Evolutionary conservation across 1,139 yeast genomes (phyloP), one percentile per base, ranked within the genome.

Genomic region (Saccharomycopsis phalli): DNA sequence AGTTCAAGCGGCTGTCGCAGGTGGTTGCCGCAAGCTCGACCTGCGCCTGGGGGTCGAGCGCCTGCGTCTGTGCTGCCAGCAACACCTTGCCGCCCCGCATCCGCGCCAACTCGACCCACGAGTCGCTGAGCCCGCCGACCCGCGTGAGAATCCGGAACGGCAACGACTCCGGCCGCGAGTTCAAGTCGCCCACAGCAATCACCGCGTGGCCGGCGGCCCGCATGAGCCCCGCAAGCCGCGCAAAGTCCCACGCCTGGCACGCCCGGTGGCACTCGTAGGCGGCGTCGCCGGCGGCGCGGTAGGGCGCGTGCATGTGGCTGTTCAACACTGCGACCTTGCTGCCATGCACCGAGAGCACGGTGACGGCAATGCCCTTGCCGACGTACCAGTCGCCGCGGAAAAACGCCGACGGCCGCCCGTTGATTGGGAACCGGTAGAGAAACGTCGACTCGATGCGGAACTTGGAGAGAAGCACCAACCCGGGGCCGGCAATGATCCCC

Each of bases 221-320:
- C 37, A 91, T 70, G 38, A 79, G 59, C 25, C 69, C 68, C 1
- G 83, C 77, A 38, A 87, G 48, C 42, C 76, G 72, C 19, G 91
- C 70, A 55, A 93, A 74, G 57, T 88, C 96, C 97, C 97, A 91
- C 0, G 97, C 97, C 59, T 91, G 99, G 46, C 94, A 76, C 0
- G 95, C 80, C 41, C 98, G 66, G 56, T 91, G 97, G 50, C 95
- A 83, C 3, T 78, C 66, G 56, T 93, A 91, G 4, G 93, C 81
- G 4, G 94, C 93, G 59, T 86, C 95, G 1, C 97, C 97, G 1
- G 65, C 62, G 26, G 60, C 53, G 1, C 93, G 75, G 56, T 91
- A 91, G 0, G 99, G 98, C 1, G 99, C 98, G 61, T 91, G 99
- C 91, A 93, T 81, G 56, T 91, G 99, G 14, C 94, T 80, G 54